Base-by-base conservation (phyloP, 2,329 filamentous ascomycete species). In the Paracorniculantispora psalliotae region DNA sequence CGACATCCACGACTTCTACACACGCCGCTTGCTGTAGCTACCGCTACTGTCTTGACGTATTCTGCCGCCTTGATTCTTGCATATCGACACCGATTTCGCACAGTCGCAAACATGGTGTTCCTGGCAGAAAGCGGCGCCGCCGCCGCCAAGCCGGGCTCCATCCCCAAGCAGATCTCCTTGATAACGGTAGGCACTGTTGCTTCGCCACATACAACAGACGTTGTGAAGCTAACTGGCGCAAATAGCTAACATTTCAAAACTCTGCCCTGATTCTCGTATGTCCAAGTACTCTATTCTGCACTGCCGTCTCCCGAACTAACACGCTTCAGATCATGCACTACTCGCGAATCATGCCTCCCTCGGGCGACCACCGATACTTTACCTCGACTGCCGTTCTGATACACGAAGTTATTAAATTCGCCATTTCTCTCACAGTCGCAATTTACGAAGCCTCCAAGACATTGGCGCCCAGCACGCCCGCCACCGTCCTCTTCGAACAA, bases 371-470 rank as follows among this genome's bases (percentile, higher is more conserved):
- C 69, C 88, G 92, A 71, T 97, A 97, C 74, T 91, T 94, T 67
- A 88, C 93, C 41, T 97, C 92, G 44, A 97, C 94, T 10, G 92
- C 93, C 46, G 91, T 99, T 57, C 91, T 97, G 71, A 81, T 97
- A 63, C 94, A 92, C 73, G 94, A 99, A 75, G 82, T 96, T 49
- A 83, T 97, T 67, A 97, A 97, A 75, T 82, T 97, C 35, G 84
- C 87, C 39, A 85, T 97, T 58, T 96, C 90, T 66, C 78, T 97
- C 44, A 91, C 90, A 6, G 88, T 97, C 71, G 89, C 91, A 48
- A 82, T 97, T 52, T 91, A 96, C 78, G 92, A 97, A 66, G 87
- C 91, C 56, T 93, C 92, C 19, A 82, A 84, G 66, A 89, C 84
- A 9, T 80, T 91, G 9, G 88, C 91, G 6, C 85, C 91, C 8